These are phyloP conservation scores for Rhododendron vialii DNA, from an alignment of 148 eudicot genomes.

Conservation along the genomic window DNA sequence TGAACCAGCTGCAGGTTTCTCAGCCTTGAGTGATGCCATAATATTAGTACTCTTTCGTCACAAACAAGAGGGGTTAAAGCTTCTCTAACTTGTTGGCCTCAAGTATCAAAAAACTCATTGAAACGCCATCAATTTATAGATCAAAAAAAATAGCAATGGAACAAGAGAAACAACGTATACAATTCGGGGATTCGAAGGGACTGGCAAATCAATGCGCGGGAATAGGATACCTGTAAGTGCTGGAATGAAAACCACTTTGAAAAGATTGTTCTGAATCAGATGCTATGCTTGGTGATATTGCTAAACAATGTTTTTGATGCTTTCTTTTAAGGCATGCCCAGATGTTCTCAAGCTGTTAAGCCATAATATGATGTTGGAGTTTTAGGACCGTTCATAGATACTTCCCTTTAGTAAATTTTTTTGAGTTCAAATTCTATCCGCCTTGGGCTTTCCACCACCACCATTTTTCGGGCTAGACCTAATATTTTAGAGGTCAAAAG, in stretches of 20 bases:
- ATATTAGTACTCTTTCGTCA: neutral
- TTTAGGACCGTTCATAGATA: neutral
- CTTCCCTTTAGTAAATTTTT: neutral
- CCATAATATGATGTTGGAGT: neutral
- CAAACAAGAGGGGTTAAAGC: neutral
- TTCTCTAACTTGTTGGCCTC: conserved; percentile 1
- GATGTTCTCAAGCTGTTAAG: neutral
- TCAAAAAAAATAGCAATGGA: neutral
- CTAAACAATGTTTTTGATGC: neutral
- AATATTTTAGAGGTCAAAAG: too few relatives aligned
- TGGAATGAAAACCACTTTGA: neutral
- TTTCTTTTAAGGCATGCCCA: neutral
- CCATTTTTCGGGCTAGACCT: too few relatives aligned
- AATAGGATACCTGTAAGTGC: conserved; percentile 3
- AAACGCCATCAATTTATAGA: conserved; percentile 6
- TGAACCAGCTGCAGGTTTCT: conserved; percentile 27
- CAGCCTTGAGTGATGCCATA: conserved; percentile 40
- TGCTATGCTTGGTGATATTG: conserved; percentile 1
- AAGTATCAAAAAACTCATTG: neutral
- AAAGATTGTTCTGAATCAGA: neutral
- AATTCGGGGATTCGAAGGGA: neutral
- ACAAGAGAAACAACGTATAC: neutral
- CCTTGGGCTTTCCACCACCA: too few relatives aligned
- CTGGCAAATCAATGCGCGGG: neutral
- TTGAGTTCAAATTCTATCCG: too few relatives aligned